Conservation (phyloP, 345 rosid species). For the Hypericum androsaemum region DNA sequence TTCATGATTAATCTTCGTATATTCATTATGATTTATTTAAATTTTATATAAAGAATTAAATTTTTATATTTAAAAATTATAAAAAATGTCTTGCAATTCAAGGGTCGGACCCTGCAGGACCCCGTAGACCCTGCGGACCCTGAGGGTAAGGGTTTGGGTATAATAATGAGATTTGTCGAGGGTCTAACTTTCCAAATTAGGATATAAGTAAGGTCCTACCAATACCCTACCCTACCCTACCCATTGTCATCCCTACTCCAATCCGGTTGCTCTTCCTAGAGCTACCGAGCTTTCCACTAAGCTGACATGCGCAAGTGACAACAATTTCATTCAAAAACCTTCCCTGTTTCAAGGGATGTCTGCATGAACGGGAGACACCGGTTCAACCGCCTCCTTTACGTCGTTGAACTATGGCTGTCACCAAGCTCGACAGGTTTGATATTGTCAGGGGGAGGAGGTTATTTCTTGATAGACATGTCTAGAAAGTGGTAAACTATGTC, state of each 20-base stretch:
- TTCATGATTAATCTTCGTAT: no score
- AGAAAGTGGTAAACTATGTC: background rate
- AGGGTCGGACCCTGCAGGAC: no score
- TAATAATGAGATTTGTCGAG: no score
- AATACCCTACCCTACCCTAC: no score
- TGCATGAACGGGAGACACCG: constrained; percentile 40
- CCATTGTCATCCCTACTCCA: constrained; percentile 3
- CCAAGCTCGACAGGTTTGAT: constrained; percentile 1
- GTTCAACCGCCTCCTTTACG: constrained; percentile 14
- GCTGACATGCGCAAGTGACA: constrained; percentile 66
- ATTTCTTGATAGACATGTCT: constrained; percentile 42
- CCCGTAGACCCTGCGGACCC: no score
- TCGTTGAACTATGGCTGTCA: background rate
- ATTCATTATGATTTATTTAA: no score
- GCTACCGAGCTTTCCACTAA: constrained; percentile 38
- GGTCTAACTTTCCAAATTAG: no score
- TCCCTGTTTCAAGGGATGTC: constrained; percentile 30
- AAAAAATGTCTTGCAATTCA: no score
- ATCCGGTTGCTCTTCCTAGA: constrained; percentile 7
- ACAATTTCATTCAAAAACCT: constrained; percentile 41
- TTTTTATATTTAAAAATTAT: no score
- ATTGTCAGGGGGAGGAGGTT: background rate
- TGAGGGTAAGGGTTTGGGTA: no score
- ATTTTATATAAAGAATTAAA: no score
- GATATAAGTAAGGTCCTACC: no score